Conservation (phyloP, 129 eudicot genomes). For the Saposhnikovia divaricata region DNA sequence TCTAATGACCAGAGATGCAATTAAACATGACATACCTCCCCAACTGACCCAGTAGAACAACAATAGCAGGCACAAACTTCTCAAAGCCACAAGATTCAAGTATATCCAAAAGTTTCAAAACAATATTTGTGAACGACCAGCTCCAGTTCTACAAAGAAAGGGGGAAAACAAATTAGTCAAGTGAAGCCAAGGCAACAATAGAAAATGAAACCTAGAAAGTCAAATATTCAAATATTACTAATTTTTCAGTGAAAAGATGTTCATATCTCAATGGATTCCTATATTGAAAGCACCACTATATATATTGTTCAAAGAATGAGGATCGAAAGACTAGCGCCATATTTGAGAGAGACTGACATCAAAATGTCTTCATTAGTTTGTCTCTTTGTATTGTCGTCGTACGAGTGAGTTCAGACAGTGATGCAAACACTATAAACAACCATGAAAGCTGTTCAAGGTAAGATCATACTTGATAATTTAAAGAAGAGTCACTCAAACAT, state of each 20-base stretch:
- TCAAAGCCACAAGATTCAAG: conserved; percentile 37
- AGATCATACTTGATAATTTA: not conserved
- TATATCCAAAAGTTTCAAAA: conserved; percentile 29
- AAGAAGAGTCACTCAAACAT: not conserved
- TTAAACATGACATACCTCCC: conserved; percentile 43
- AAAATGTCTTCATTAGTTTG: not conserved
- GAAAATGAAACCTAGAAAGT: not conserved
- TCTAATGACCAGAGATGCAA: not conserved
- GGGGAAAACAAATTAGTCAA: not conserved
- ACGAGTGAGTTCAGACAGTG: not conserved
- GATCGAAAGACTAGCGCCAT: not conserved
- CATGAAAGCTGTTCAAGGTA: not conserved
- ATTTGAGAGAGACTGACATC: not conserved
- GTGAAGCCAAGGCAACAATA: conserved; percentile 1
- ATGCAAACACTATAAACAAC: not conserved
- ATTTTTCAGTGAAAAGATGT: not conserved
- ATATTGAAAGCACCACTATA: not conserved
- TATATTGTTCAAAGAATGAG: not conserved
- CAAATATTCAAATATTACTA: not conserved
- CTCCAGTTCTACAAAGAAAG: conserved; percentile 61
- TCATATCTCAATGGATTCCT: not conserved
- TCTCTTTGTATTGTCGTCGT: not conserved
- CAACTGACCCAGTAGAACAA: conserved; percentile 62
- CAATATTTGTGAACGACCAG: conserved; percentile 57
- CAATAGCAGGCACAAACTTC: conserved; percentile 34